phyloP scores from a whole-genome alignment of 805 yeast genomes.

The Spencermartinsiella europaea region DNA sequence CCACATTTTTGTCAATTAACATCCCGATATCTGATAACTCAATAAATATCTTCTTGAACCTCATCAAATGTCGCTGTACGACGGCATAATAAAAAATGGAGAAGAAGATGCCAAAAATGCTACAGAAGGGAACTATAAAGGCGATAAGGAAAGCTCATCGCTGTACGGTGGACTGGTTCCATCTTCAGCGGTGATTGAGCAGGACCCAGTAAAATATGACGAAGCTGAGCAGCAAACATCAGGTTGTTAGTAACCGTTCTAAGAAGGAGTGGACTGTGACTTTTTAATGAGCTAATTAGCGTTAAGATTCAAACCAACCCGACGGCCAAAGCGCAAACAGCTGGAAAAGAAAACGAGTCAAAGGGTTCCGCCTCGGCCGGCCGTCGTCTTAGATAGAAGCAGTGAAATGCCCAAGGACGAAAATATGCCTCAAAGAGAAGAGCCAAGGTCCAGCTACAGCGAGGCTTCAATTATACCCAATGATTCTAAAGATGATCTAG shows the following conservation, averaged over 20 bases:
- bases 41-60: too few species aligned
- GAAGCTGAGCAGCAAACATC: not conserved
- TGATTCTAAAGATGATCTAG: too few species aligned
- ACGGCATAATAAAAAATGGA: not conserved
- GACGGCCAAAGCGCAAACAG: not conserved
- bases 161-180: slow-evolving; percentile 1
- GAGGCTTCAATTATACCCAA: not conserved
- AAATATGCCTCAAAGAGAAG: not conserved
- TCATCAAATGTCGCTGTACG: slow-evolving; percentile 4
- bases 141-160: not conserved
- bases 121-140: not conserved
- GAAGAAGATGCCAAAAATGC: too few species aligned
- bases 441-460: not conserved
- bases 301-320: slow-evolving; percentile 6
- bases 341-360: not conserved
- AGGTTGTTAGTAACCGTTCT: slow-evolving; percentile 1
- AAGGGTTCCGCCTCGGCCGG: not conserved
- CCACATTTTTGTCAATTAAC: too few species aligned
- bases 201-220: slow-evolving; percentile 4
- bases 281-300: not conserved
- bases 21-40: too few species aligned
- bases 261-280: not conserved
- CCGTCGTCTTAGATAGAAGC: not conserved
- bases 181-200: not conserved
- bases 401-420: too few species aligned